Evolutionary conservation across 331 rosid species (phyloP), one percentile per base, ranked within the genome.

Genomic region (Cucumis variabilis): DNA sequence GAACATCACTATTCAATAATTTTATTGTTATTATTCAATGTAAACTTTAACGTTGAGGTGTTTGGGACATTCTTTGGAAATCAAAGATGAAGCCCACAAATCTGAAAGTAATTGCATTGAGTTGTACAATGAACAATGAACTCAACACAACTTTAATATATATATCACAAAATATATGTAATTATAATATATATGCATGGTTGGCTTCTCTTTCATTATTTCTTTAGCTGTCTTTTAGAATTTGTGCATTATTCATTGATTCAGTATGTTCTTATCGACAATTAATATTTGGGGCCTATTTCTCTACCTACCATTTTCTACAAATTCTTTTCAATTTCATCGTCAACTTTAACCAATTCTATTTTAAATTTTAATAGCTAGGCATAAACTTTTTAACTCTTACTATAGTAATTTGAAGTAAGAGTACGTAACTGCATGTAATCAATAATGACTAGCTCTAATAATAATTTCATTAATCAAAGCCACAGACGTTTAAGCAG

Each of bases 71-170:
- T 77, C 83, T 48, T 48, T 48, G 28, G 13, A 77, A 46, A 76
- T 75, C 58, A 41, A 75, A 75, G 23, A 10, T 37, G 55, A 75
- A 75, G 81, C 81, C 81, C 60, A 75, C 60, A 37, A 48, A 48
- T 76, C 82, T 72, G 51, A 76, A 76, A 48, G 13, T 76, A 58
- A 75, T 76, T 76, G 78, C 12, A 33, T 11, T 23, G 62, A 19
- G 5, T 72, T 24, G 83, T 77, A 50, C 83, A 77, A 77, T 77
- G 83, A 77, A 50, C 83, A 77, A 77, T 77, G 83, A 77, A 77
- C 65, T 77, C 65, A 77, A 77, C 23, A 74, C 58, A 33, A 41
- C 82, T 44, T 44, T 44, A 44, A 44, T 44, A 44, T 44, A 72
- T 12, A 46, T 15, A 16, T 16, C 63, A 58, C 63, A 11, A 16